Base-by-base conservation (phyloP, 169 alveolate genomes). In the Theileria luwenshuni region DNA sequence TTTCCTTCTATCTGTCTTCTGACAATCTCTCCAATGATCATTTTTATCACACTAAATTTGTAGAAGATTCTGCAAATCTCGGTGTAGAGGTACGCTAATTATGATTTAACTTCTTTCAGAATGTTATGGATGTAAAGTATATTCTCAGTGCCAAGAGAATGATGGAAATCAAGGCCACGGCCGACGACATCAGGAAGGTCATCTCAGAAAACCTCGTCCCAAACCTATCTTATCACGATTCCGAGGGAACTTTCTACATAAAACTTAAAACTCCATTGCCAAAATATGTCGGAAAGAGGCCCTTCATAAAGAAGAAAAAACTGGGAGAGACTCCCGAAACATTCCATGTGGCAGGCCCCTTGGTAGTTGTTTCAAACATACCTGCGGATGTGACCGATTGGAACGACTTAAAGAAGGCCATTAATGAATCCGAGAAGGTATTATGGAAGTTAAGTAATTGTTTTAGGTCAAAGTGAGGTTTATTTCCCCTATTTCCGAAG, bases 311-410 rank as follows among this genome's bases (percentile, higher is more conserved):
- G 86, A 76, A 76, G 62, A 69, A 61, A 49, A 79, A 79, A 25
- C 71, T 79, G 27, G 86, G 86, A 30, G 86, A 79, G 49, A 79
- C 86, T 30, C 76, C 49, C 12, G 86, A 79, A 61, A 79, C 86
- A 2, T 70, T 62, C 54, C 86, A 79, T 38, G 81, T 64, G 0
- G 86, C 86, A 0, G 86, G 86, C 0, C 83, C 83, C 17, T 49
- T 79, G 23, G 27, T 79, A 28, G 47, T 62, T 19, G 32, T 79
- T 28, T 33, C 83, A 43, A 71, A 79, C 67, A 70, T 79, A 13
- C 86, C 86, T n/a, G 25, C 72, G 25, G 59, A 43, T 7, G 60
- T 59, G 12, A 30, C 28, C 25, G 86, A 71, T 19, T 79, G 86
- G 86, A 59, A 45, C 3, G 61, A 32, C 0, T 75, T 79, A n/a